phyloP scores from a whole-genome alignment of 768 basidiomycete genomes.

The Boletus rex-veris region DNA sequence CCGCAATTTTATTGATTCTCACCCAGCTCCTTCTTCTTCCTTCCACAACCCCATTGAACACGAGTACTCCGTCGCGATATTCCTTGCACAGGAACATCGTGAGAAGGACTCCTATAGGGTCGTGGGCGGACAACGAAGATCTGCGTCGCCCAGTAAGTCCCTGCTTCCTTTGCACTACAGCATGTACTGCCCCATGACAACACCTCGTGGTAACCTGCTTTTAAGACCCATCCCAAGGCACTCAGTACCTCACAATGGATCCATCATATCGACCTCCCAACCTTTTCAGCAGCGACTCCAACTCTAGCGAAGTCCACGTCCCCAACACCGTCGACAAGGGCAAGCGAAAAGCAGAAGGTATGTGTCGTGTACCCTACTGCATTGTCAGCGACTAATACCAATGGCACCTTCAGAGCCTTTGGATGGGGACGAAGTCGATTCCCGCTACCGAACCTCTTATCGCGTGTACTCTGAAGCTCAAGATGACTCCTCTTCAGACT shows the following conservation, averaged over 20 bases:
- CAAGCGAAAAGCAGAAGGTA: slow-evolving; percentile 19
- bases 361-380: background rate
- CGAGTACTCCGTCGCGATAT: background rate
- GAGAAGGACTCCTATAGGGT: slow-evolving; percentile 1
- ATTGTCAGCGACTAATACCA: background rate
- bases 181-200: background rate
- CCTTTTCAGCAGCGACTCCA: background rate
- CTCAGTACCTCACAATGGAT: slow-evolving; percentile 9
- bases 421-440: background rate
- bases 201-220: slow-evolving; percentile 9
- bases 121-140: slow-evolving; percentile 1
- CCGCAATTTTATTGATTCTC: no score
- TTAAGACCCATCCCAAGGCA: slow-evolving; percentile 3
- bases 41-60: no score
- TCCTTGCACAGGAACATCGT: slow-evolving; percentile 10
- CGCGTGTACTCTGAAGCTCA: background rate
- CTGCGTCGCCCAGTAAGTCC: slow-evolving; percentile 11
- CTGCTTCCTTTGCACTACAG: background rate
- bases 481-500: background rate
- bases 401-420: slow-evolving; percentile 7
- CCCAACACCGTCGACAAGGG: slow-evolving; percentile 17
- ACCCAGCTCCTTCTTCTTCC: no score
- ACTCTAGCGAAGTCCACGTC: background rate
- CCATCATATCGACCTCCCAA: slow-evolving; percentile 8
- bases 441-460: background rate